These are phyloP conservation scores for Colletotrichum horii DNA, from an alignment of 2,329 filamentous ascomycete species.

Conservation along the genomic window DNA sequence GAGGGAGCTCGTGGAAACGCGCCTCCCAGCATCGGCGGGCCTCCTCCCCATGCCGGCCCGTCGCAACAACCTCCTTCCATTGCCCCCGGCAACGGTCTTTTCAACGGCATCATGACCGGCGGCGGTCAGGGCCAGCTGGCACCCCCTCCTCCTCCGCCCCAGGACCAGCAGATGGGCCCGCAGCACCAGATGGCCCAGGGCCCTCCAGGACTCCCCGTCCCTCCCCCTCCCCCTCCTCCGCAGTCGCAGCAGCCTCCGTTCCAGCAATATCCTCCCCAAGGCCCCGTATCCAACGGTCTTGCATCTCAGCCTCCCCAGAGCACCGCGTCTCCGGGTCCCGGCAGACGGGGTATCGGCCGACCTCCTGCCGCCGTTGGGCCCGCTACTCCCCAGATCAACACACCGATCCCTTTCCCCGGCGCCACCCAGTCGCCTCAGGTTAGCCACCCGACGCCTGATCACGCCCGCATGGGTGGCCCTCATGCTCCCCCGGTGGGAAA, in stretches of 20 bases:
- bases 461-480: slow-evolving; percentile 56
- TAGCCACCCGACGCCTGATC: slow-evolving; percentile 81
- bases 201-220: slow-evolving; percentile 68
- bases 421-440: slow-evolving; percentile 85
- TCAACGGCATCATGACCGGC: slow-evolving; percentile 95
- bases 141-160: slow-evolving; percentile 71
- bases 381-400: slow-evolving; percentile 91
- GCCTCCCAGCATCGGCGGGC: slow-evolving; percentile 66
- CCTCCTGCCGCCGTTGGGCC: slow-evolving; percentile 69
- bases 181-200: slow-evolving; percentile 71
- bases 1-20: slow-evolving; percentile 72
- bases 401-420: slow-evolving; percentile 84
- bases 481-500: slow-evolving; percentile 52
- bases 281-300: slow-evolving; percentile 71
- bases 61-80: slow-evolving; percentile 88
- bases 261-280: slow-evolving; percentile 68
- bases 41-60: slow-evolving; percentile 77
- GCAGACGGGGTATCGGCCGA: slow-evolving; percentile 73
- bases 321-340: slow-evolving; percentile 85
- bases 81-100: slow-evolving; percentile 89
- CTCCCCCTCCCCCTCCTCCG: slow-evolving; percentile 61
- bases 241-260: slow-evolving; percentile 74
- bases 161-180: slow-evolving; percentile 64
- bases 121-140: slow-evolving; percentile 83
- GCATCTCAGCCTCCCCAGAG: slow-evolving; percentile 82